Evolutionary conservation across 768 basidiomycete genomes (phyloP), one percentile per base, ranked within the genome.

Genomic region (Hydnomerulius pinastri): DNA sequence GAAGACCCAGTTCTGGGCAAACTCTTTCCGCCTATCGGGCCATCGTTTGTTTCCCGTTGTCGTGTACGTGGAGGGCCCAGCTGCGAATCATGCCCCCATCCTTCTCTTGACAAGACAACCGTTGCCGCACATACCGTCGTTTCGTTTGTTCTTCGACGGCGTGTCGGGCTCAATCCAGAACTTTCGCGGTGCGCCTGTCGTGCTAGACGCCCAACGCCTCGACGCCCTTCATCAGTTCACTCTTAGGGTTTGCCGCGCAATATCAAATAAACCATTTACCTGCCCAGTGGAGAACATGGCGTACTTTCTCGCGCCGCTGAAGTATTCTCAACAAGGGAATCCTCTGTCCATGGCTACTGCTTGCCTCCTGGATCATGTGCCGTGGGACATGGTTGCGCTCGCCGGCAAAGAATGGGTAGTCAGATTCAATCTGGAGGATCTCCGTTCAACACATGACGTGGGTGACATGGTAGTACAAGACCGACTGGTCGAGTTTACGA

Each of bases 391-490:
- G 15, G 75, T 92, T 37, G 64, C 69, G 27, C 64, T 75, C 20
- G 85, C 79, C 4, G 81, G 77, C 7, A 67, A 73, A 40, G 68
- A 75, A 23, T 86, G 80, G 75, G 74, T 75, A 40, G 68, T 73
- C 8, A 73, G 78, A 3, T 71, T 91, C 20, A 53, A 59, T 53
- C 71, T 73, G 41, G 70, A 74, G 27, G 66, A 72, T 30, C 55
- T 71, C 24, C 62, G 46, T 46, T 49, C 55, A 15, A 44, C 56
- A 15, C 40, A 53, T 21, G 81, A 78, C 42, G 64, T 86, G 17
- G 60, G 75, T 43, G 87, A 90, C 58, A 79, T 82, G 21, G 71
- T 93, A 18, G 71, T 94, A 28, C 87, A 90, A 66, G 90, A 92
- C 58, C 76, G 89, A 50, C 76, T 74, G 70, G 79, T 81, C n/a